Base-by-base conservation (phyloP, 768 basidiomycete species). In the Holtermanniella nyarrowii region DNA sequence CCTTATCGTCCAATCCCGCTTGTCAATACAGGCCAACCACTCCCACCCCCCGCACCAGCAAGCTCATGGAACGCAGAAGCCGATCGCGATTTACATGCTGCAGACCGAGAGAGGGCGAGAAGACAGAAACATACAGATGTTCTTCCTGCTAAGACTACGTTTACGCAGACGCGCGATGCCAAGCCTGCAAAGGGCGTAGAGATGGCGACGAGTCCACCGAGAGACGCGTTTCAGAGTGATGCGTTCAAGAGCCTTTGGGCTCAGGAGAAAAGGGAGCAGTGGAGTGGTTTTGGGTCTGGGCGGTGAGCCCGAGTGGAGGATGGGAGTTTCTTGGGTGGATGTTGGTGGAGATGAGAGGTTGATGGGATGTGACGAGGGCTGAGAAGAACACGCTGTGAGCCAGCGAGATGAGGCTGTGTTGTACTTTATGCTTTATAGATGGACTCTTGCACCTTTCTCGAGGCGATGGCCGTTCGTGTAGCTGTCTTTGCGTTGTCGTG, bases 21-120 rank as follows among this genome's bases (percentile, higher is more conserved):
- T 13, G 16, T 16, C 31, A 37, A 37, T 7, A n/a, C 54, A 57
- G 11, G 22, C 55, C 18, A 60, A 10, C 62, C 65, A 21, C 40
- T 66, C 18, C 65, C 65, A 5, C 65, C 65, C 18, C 65, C 65
- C 13, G 65, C 65, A 2, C 65, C 65, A 1, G 65, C 59, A 11
- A 63, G 62, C 10, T 66, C 65, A 10, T 66, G 65, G 65, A 66
- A 66, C 49, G n/a, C n/a, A n/a, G n/a, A n/a, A n/a, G n/a, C n/a
- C n/a, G n/a, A n/a, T n/a, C n/a, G n/a, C n/a, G n/a, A n/a, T n/a
- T n/a, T n/a, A n/a, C n/a, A n/a, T n/a, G n/a, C n/a, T n/a, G n/a
- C n/a, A n/a, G n/a, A n/a, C n/a, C n/a, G n/a, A n/a, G n/a, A n/a
- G n/a, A n/a, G 31, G 31, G 31, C 16, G 10, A 37, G 31, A 7